Conservation (phyloP, 179 eudicot species). For the Beta corolliflora region DNA sequence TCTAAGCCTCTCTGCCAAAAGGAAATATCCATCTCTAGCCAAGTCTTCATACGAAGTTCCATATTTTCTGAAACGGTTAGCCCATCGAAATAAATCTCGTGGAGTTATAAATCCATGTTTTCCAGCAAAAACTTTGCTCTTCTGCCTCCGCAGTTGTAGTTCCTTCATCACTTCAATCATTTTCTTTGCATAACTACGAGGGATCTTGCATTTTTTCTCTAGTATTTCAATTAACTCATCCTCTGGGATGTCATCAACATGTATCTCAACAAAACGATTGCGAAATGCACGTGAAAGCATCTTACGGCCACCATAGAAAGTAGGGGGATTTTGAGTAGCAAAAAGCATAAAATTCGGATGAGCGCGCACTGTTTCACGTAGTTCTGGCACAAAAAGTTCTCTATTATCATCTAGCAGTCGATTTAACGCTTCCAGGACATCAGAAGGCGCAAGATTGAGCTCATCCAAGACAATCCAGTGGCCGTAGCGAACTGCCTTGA, state of each 20-base stretch:
- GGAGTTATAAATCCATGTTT: conserved; percentile 99
- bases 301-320: conserved; percentile 94
- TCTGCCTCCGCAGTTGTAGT: conserved; percentile 86
- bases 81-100: conserved; percentile 96
- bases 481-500: conserved; percentile 91
- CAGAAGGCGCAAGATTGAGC: conserved; percentile 97
- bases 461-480: conserved; percentile 98
- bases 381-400: conserved; percentile 92
- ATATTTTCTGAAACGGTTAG: conserved; percentile 65
- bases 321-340: conserved; percentile 99
- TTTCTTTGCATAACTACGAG: conserved; percentile 73
- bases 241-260: conserved; percentile 95
- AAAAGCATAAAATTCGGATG: conserved; percentile 96
- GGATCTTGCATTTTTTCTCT: conserved; percentile 67
- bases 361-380: conserved; percentile 78
- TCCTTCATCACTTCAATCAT: conserved; percentile 97
- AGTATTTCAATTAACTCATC: conserved; percentile 72
- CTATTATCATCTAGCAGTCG: conserved; percentile 92
- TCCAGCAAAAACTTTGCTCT: conserved; percentile 97
- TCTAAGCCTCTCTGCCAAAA: conserved; percentile 92
- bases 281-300: conserved; percentile 99
- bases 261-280: conserved; percentile 97
- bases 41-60: conserved; percentile 73
- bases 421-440: conserved; percentile 94
- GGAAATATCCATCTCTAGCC: conserved; percentile 80